phyloP scores from a whole-genome alignment of 176 grass and related monocot genomes.

The Triticum dicoccoides region DNA sequence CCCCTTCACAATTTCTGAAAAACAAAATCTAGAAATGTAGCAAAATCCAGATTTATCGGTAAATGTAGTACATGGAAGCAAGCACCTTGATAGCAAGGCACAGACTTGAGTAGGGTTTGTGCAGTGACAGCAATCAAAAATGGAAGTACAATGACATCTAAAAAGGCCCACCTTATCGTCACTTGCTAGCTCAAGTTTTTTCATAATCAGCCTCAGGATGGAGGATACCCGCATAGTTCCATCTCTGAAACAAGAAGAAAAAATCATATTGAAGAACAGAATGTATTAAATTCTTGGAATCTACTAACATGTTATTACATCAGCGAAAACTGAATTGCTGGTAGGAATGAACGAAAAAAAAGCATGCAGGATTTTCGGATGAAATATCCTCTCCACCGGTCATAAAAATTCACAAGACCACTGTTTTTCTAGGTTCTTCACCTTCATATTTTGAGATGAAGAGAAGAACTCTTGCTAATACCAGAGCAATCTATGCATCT shows the following conservation, averaged over 20 bases:
- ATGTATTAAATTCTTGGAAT: not conserved
- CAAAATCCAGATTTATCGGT: not conserved
- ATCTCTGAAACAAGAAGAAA: conserved; percentile 57
- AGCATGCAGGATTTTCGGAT: not conserved
- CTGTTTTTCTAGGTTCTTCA: not conserved
- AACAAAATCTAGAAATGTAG: not conserved
- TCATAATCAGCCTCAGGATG: conserved; percentile 71
- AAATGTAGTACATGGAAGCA: conserved; percentile 8
- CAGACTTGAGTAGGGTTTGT: not conserved
- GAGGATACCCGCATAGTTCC: conserved; percentile 58
- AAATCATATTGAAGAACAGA: not conserved
- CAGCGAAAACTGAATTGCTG: not conserved
- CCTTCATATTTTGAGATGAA: not conserved
- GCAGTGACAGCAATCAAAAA: not conserved
- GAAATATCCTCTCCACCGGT: not conserved
- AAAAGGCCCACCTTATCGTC: conserved; percentile 69
- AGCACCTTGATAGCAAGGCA: not conserved
- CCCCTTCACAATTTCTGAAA: not conserved
- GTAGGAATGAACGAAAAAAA: not conserved
- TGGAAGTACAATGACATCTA: conserved; percentile 1
- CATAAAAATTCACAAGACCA: not conserved
- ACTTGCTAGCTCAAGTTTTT: conserved; percentile 63
- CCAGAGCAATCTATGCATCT: not conserved
- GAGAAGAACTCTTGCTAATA: not conserved
- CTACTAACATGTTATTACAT: not conserved